phyloP scores from a whole-genome alignment of 805 yeast genomes.

The Saturnispora hagleri region DNA sequence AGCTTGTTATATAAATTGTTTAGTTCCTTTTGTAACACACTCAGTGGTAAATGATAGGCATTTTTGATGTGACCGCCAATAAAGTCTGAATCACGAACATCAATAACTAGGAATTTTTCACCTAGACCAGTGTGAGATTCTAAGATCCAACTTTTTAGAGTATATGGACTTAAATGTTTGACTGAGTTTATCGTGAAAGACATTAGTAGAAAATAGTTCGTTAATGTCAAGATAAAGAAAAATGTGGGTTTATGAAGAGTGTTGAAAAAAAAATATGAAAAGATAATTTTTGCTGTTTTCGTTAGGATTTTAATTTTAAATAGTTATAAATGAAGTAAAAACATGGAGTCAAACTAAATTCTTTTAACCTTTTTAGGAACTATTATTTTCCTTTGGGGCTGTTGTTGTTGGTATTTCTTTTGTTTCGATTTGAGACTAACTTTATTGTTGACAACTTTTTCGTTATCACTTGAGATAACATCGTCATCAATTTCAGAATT shows the following conservation, averaged over 20 bases:
- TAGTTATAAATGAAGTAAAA: neutral
- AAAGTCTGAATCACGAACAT: slow-evolving; percentile 78
- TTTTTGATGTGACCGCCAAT: slow-evolving; percentile 65
- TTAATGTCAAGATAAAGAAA: neutral
- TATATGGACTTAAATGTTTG: slow-evolving; percentile 36
- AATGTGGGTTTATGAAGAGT: neutral
- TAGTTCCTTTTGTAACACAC: slow-evolving; percentile 31
- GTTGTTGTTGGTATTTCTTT: neutral
- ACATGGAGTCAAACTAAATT: neutral
- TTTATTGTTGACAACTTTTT: neutral
- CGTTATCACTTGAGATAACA: slow-evolving; percentile 1
- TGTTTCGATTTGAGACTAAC: neutral
- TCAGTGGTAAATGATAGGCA: slow-evolving; percentile 48
- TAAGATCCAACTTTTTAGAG: slow-evolving; percentile 39
- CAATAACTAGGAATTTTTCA: slow-evolving; percentile 50
- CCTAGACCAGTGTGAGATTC: slow-evolving; percentile 30
- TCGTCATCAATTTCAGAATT: slow-evolving; percentile 18
- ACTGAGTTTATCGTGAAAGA: slow-evolving; percentile 32
- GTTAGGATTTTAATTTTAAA: neutral
- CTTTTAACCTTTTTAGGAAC: slow-evolving; percentile 2
- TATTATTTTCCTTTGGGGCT: slow-evolving; percentile 6
- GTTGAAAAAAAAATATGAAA: neutral
- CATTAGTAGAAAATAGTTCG: neutral
- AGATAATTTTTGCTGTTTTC: neutral
- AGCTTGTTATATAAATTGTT: slow-evolving; percentile 27